Evolutionary conservation across 2,329 filamentous ascomycete genomes (phyloP).

Genomic region (Phyllosticta citriasiana): DNA sequence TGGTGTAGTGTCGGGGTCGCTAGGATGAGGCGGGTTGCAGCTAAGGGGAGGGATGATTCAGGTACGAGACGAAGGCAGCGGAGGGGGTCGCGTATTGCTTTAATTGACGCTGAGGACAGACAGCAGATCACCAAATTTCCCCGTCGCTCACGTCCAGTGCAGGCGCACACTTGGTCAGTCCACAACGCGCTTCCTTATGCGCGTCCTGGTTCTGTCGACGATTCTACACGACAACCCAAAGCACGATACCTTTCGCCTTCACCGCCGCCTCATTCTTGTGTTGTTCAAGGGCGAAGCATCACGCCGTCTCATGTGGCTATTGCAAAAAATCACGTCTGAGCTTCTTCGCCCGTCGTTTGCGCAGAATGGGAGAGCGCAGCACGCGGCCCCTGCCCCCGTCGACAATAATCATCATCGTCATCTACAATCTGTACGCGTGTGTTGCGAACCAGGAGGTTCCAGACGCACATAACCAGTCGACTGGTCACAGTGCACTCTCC

Average conservation of each 20-base stretch:
- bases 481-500: neutral
- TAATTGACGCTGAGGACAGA: slow-evolving; percentile 5
- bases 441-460: neutral
- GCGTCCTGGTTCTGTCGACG: too few relatives aligned
- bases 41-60: slow-evolving; percentile 8
- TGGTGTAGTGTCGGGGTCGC: slow-evolving; percentile 3
- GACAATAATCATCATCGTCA: neutral
- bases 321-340: neutral
- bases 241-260: neutral
- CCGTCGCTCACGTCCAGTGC: neutral
- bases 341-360: neutral
- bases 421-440: neutral
- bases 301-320: neutral
- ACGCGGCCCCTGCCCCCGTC: neutral
- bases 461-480: neutral
- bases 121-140: slow-evolving; percentile 12
- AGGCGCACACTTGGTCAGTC: neutral
- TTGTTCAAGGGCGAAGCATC: neutral
- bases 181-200: neutral
- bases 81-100: slow-evolving; percentile 8
- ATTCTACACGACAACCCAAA: neutral
- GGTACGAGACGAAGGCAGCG: slow-evolving; percentile 2
- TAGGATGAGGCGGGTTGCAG: slow-evolving; percentile 2
- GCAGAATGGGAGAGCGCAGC: neutral
- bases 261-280: neutral